Evolutionary conservation across 768 basidiomycete genomes (phyloP).

Genomic region (Scleroderma citrinum): DNA sequence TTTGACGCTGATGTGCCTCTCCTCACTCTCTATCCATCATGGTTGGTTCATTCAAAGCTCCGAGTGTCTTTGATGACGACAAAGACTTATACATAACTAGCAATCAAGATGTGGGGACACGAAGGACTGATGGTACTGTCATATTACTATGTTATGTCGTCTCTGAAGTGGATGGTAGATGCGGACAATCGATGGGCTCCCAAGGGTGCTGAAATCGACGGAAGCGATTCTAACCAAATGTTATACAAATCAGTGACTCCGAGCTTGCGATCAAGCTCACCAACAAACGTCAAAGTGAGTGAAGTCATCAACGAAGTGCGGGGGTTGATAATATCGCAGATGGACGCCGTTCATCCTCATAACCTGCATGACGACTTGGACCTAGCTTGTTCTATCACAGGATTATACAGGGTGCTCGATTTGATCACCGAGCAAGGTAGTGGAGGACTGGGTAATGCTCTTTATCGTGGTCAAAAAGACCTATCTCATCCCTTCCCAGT

Average conservation of each 20-base stretch:
- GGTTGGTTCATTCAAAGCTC: background rate
- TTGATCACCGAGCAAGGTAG: slow-evolving; percentile 46
- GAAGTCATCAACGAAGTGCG: background rate
- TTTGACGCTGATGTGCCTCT: background rate
- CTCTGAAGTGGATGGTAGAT: no score
- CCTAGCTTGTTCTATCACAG: slow-evolving; percentile 29
- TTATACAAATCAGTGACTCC: background rate
- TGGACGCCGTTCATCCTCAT: background rate
- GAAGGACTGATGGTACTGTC: background rate
- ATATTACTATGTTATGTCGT: background rate
- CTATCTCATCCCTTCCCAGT: slow-evolving; percentile 27
- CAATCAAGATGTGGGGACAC: background rate
- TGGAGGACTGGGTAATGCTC: slow-evolving; percentile 41
- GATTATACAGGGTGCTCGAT: slow-evolving; percentile 50
- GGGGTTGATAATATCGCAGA: background rate
- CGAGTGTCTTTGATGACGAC: background rate
- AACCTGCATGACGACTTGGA: slow-evolving; percentile 13
- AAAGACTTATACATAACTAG: background rate
- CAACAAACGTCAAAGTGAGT: background rate
- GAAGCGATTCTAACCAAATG: background rate
- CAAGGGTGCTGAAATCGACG: background rate
- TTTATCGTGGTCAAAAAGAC: background rate
- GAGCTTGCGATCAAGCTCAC: background rate
- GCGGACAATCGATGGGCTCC: no score
- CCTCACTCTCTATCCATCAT: background rate